phyloP scores from a whole-genome alignment of 2,329 filamentous ascomycete species.

The Aspergillus novoparasiticus region DNA sequence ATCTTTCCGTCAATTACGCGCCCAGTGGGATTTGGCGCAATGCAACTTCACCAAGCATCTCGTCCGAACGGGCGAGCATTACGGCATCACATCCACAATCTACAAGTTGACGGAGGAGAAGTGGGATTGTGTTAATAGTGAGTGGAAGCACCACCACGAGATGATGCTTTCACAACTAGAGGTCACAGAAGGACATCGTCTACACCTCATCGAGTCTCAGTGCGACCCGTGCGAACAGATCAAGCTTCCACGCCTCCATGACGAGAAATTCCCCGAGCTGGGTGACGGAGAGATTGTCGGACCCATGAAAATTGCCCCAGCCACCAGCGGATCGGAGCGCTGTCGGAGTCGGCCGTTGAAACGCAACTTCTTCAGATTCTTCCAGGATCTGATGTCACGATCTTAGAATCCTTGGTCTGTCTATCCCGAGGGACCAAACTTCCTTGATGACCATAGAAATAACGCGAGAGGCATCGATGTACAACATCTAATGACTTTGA shows the following conservation, averaged over 20 bases:
- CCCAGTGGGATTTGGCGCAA: slow-evolving; percentile 81
- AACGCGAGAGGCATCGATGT: slow-evolving; percentile 26
- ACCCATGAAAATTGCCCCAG: slow-evolving; percentile 69
- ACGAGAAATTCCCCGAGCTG: slow-evolving; percentile 82
- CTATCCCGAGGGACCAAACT: background rate
- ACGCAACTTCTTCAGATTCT: slow-evolving; percentile 47
- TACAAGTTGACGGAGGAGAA: slow-evolving; percentile 85
- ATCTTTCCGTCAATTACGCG: slow-evolving; percentile 65
- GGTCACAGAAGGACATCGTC: slow-evolving; percentile 36
- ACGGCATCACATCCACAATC: slow-evolving; percentile 84
- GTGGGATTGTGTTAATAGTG: slow-evolving; percentile 76
- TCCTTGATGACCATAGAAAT: slow-evolving; percentile 31
- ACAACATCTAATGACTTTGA: slow-evolving; percentile 23
- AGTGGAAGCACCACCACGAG: slow-evolving; percentile 73
- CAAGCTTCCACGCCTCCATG: slow-evolving; percentile 45
- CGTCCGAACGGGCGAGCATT: slow-evolving; percentile 85
- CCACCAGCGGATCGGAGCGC: slow-evolving; percentile 43
- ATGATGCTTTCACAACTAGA: slow-evolving; percentile 58
- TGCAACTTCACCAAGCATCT: slow-evolving; percentile 88
- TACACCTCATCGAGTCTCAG: slow-evolving; percentile 42
- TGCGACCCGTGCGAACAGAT: slow-evolving; percentile 53
- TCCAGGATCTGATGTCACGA: slow-evolving; percentile 45
- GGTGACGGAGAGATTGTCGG: slow-evolving; percentile 93
- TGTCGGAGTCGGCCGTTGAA: slow-evolving; percentile 44
- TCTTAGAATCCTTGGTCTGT: slow-evolving; percentile 20